Evolutionary conservation across 2,329 filamentous ascomycete species (phyloP).

Genomic region (Plectosphaerella plurivora): DNA sequence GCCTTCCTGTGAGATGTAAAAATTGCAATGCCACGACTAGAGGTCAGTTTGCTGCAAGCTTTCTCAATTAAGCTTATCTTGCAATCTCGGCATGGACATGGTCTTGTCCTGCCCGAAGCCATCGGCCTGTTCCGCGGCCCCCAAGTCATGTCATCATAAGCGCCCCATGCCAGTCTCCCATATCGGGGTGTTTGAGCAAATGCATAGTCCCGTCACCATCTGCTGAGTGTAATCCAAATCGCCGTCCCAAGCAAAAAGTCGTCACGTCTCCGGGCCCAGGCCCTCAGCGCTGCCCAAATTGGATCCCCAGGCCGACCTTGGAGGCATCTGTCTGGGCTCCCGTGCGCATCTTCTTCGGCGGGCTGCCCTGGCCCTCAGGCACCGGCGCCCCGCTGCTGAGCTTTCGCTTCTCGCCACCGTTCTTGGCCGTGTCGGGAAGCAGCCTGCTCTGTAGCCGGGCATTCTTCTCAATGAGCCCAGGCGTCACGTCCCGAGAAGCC

Average conservation of each 20-base stretch:
- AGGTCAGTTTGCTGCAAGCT: not conserved
- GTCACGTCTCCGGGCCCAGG: no score
- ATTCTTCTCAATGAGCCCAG: slow-evolving; percentile 38
- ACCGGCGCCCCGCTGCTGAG: slow-evolving; percentile 27
- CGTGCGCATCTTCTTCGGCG: slow-evolving; percentile 46
- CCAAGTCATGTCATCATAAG: no score
- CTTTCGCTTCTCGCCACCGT: slow-evolving; percentile 47
- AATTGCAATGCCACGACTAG: not conserved
- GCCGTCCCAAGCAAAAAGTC: no score
- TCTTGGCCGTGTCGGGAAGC: slow-evolving; percentile 39
- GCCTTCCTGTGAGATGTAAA: slow-evolving; percentile 14
- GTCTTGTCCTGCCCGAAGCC: no score
- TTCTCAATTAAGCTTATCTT: not conserved
- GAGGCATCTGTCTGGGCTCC: slow-evolving; percentile 24
- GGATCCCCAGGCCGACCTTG: slow-evolving; percentile 47
- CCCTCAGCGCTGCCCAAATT: slow-evolving; percentile 28
- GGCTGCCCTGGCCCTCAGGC: slow-evolving; percentile 34
- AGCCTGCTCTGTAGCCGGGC: slow-evolving; percentile 48
- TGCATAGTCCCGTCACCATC: no score
- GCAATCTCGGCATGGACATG: not conserved
- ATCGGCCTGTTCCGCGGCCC: no score
- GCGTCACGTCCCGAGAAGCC: slow-evolving; percentile 37
- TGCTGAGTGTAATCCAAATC: no score
- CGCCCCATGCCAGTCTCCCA: no score
- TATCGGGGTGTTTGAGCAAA: no score